Evolutionary conservation across 164 flowering plant genomes (phyloP).

Genomic region (Umbilicus rupestris): DNA sequence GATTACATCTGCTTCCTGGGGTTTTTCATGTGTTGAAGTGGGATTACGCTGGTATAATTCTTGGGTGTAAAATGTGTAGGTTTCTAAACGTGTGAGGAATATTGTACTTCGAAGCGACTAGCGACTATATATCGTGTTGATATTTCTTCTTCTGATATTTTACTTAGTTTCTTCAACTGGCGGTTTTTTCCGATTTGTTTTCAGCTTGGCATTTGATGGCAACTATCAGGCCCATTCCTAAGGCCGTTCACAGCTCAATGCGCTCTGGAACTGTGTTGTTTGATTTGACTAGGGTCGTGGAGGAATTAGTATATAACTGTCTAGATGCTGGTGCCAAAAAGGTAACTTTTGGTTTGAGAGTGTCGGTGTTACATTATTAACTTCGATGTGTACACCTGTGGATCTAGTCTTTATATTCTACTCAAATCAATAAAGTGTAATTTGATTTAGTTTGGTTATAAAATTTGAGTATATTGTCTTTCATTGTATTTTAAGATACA

Average conservation of each 20-base stretch:
- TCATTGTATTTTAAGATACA: background rate
- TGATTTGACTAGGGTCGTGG: constrained; percentile 73
- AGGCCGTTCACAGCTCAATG: constrained; percentile 45
- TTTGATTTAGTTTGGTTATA: background rate
- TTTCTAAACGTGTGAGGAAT: too few relatives aligned
- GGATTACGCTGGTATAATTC: too few relatives aligned
- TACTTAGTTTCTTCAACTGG: background rate
- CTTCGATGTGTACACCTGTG: background rate
- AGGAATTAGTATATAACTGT: constrained; percentile 80
- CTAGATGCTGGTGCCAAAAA: constrained; percentile 82
- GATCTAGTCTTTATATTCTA: background rate
- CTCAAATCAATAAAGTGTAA: background rate
- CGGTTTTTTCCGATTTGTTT: background rate
- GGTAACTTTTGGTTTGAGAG: constrained; percentile 27
- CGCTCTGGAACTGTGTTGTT: constrained; percentile 65
- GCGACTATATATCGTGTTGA: background rate
- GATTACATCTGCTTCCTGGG: too few relatives aligned
- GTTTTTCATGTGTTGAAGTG: too few relatives aligned
- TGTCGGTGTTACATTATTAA: too few relatives aligned
- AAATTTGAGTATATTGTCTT: background rate
- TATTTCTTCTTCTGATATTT: background rate
- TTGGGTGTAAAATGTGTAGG: too few relatives aligned
- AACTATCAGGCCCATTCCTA: constrained; percentile 58
- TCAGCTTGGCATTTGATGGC: constrained; percentile 27
- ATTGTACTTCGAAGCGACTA: background rate